Percentiles rank a stretch among this genome's conserved stretches.
phyloP scores from a whole-genome alignment of 2,329 filamentous ascomycete species.

The Pseudogymnoascus sp. region DNA sequence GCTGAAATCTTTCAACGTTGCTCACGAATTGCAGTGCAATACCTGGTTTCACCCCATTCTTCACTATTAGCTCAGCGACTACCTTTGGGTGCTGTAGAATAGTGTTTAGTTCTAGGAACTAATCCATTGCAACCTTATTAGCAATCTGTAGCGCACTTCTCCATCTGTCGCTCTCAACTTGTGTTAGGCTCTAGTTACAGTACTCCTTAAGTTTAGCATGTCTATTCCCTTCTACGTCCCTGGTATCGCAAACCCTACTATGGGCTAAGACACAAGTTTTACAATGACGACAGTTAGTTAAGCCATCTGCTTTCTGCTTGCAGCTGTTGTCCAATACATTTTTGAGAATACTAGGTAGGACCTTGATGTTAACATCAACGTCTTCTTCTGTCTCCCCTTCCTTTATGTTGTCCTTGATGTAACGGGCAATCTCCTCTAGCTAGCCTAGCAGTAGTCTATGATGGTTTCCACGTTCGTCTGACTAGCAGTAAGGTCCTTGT shows the following conservation, averaged over 20 bases:
- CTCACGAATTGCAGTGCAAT: constrained; percentile 12
- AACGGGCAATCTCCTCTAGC: constrained; percentile 15
- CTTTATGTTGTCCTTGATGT: constrained; percentile 21
- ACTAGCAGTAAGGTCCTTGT: constrained; percentile 17
- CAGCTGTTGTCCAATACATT: constrained; percentile 18
- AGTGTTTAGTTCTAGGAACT: constrained; percentile 16
- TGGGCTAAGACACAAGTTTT: constrained; percentile 12
- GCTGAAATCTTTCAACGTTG: not conserved
- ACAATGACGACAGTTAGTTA: constrained; percentile 12
- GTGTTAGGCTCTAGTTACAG: not conserved
- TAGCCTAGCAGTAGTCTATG: constrained; percentile 15
- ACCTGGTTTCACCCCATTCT: constrained; percentile 12
- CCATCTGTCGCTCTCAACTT: too few species aligned
- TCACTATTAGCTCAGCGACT: constrained; percentile 14
- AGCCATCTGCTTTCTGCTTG: constrained; percentile 18
- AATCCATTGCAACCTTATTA: not conserved
- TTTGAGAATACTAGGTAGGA: constrained; percentile 16
- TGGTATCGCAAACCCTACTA: constrained; percentile 6
- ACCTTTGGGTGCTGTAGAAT: constrained; percentile 15
- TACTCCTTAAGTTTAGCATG: constrained; percentile 15
- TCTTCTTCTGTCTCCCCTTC: constrained; percentile 17
- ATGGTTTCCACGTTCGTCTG: constrained; percentile 16
- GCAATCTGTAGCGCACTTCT: too few species aligned
- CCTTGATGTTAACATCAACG: too few species aligned
- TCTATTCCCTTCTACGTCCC: constrained; percentile 15